Evolutionary conservation across 306 rosid species (phyloP), one percentile per base, ranked within the genome.

Genomic region (Cucurbita ficifolia): DNA sequence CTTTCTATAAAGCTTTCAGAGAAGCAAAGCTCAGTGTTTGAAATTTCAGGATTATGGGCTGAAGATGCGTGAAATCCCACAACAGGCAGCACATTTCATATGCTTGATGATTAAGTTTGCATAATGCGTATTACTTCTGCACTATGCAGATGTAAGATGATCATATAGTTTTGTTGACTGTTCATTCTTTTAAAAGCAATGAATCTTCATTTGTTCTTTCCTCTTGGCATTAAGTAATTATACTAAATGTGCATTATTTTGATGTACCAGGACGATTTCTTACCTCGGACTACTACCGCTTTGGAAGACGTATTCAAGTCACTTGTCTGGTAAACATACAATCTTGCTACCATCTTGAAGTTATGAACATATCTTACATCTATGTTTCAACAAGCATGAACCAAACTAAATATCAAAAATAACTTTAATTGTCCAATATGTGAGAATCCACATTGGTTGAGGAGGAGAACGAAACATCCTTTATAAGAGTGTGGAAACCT

Each of bases 221-320:
- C 33, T 72, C 35, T 33, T 33, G 35, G 39, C 10, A 14, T 48
- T 69, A 48, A 24, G 8, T 69, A 36, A 51, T 72, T 40, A 6
- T 11, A 18, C 73, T 70, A 78, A 39, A 64, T 61, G 43, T 29
- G 53, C 73, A 54, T 78, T 70, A 53, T 76, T 21, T 52, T 53
- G 57, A 59, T 79, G 81, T 74, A 75, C 55, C 91, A 91, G 99
- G 97, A 94, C 35, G 99, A 94, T 83, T 91, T 94, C 87, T 84
- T 91, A 82, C 97, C 99, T 7, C 88, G 99, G 77, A 88, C 96
- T 74, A 83, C 92, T 8, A 84, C 95, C 13, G 88, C 96, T 61
- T 70, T 87, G 70, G 88, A 89, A 75, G 82, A 70, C 48, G 80
- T 89, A 73, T 94, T 77, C 91, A 94, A 86, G 77, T 87, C 88